phyloP scores from a whole-genome alignment of 75 land plant species.

The Pinus tabuliformis region DNA sequence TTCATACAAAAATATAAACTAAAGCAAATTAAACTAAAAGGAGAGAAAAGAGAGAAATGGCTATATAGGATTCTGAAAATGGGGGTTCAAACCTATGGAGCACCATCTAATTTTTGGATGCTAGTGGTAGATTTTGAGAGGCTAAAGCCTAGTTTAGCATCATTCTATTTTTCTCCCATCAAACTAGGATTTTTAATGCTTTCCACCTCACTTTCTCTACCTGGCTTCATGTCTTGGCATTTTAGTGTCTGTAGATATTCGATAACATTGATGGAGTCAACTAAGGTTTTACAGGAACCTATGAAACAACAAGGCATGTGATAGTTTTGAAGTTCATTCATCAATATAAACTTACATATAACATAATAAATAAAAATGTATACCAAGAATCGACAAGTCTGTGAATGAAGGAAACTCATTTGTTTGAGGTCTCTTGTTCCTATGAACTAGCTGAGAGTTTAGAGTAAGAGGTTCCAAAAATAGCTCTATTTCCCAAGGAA shows the following conservation, averaged over 20 bases:
- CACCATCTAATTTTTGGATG: too few species aligned
- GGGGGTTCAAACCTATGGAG: too few species aligned
- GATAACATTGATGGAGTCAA: not conserved
- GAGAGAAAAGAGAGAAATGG: too few species aligned
- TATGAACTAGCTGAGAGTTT: conserved; percentile 14
- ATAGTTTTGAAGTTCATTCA: not conserved
- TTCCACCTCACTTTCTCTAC: not conserved
- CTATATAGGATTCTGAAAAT: too few species aligned
- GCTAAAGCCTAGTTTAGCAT: too few species aligned
- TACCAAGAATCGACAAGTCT: conserved; percentile 32
- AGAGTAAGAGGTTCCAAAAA: conserved; percentile 17
- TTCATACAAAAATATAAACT: too few species aligned
- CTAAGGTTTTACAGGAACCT: conserved; percentile 4
- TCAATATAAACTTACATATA: not conserved
- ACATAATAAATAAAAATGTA: not conserved
- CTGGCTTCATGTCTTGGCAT: not conserved
- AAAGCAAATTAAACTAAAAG: too few species aligned
- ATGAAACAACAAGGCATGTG: not conserved
- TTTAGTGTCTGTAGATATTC: conserved; percentile 8
- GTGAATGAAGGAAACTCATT: not conserved
- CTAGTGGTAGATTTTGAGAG: too few species aligned
- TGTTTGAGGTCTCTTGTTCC: conserved; percentile 37
- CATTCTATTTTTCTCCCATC: not conserved
- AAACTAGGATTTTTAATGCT: not conserved
- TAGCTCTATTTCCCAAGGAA: conserved; percentile 61